These are phyloP conservation scores for Fusarium hainanense DNA, from an alignment of 2,329 filamentous ascomycete species.

Conservation along the genomic window DNA sequence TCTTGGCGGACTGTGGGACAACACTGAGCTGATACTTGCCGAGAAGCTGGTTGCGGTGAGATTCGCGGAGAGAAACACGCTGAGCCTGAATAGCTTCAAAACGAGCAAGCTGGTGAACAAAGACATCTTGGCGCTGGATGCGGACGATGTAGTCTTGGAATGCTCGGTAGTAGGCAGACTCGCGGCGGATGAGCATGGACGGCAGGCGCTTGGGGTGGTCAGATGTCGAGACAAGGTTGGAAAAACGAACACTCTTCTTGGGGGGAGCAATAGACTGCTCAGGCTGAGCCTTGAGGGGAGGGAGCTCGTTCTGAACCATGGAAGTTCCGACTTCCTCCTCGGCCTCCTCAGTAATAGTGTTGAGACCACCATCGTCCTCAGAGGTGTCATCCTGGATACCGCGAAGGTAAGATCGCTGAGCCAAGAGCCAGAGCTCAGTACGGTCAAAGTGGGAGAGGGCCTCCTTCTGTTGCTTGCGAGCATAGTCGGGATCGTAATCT, in stretches of 20 bases:
- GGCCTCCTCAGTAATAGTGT: conserved; percentile 52
- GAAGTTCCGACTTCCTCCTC: conserved; percentile 48
- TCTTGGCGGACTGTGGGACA: conserved; percentile 75
- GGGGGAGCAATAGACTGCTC: conserved; percentile 47
- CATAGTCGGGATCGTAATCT: conserved; percentile 81
- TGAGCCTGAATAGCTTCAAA: conserved; percentile 90
- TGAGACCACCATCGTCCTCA: conserved; percentile 51
- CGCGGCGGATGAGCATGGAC: conserved; percentile 65
- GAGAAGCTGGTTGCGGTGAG: conserved; percentile 83
- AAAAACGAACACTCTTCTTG: conserved; percentile 84
- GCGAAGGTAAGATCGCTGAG: conserved; percentile 81
- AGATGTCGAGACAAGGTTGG: conserved; percentile 61
- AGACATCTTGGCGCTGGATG: conserved; percentile 76
- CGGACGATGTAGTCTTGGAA: conserved; percentile 80
- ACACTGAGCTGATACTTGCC: conserved; percentile 85
- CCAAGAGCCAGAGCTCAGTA: conserved; percentile 86
- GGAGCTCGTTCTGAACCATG: conserved; percentile 44
- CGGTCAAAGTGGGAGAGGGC: conserved; percentile 82
- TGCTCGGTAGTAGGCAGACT: conserved; percentile 88
- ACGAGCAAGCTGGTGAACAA: conserved; percentile 84
- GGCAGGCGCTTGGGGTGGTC: conserved; percentile 63
- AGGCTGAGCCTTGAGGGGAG: conserved; percentile 24
- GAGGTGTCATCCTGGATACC: conserved; percentile 66
- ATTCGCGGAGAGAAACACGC: conserved; percentile 76
- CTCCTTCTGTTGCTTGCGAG: conserved; percentile 75